Evolutionary conservation across 73 alveolate species (phyloP), one percentile per base, ranked within the genome.

Genomic region (Effrenium voratum): DNA sequence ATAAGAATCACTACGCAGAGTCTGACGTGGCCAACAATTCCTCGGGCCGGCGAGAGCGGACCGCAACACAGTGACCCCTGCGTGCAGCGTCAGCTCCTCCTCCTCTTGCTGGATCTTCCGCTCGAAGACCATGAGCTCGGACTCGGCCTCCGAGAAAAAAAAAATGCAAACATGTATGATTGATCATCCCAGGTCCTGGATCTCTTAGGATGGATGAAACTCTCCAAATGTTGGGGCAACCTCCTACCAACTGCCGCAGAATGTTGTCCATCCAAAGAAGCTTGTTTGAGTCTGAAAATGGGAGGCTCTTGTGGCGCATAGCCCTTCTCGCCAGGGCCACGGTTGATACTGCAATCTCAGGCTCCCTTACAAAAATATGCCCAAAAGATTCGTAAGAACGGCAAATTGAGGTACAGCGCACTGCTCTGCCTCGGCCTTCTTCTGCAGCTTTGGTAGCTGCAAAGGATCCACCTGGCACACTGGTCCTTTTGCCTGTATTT

Each of bases 381-480:
- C n/a, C n/a, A n/a, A n/a, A n/a, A n/a, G n/a, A n/a, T n/a, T n/a
- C n/a, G n/a, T n/a, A n/a, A n/a, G n/a, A n/a, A n/a, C n/a, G n/a
- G n/a, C n/a, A n/a, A n/a, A n/a, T n/a, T n/a, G 77, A 16, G 26
- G 19, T 52, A 52, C 26, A 19, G 63, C 8, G 19, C 19, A 8
- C 8, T 52, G 63, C 8, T 19, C 77, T 12, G 77, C 77, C 77
- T 66, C 77, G 19, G 43, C 8, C 77, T 66, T 66, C 45, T 66
- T 66, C 43, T 66, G 43, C 28, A 66, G 77, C 77, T 66, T 66
- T 19, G 77, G 77, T 24, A 66, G 77, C 43, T 66, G 77, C 77
- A 66, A 66, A 40, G 77, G 77, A 32, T 66, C 77, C 43, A 66
- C 77, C 77, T 66, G 63, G n/a, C n/a, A n/a, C n/a, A n/a, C n/a